Evolutionary conservation across 768 basidiomycete species (phyloP).

Genomic region (Kwoniella dejecticola): DNA sequence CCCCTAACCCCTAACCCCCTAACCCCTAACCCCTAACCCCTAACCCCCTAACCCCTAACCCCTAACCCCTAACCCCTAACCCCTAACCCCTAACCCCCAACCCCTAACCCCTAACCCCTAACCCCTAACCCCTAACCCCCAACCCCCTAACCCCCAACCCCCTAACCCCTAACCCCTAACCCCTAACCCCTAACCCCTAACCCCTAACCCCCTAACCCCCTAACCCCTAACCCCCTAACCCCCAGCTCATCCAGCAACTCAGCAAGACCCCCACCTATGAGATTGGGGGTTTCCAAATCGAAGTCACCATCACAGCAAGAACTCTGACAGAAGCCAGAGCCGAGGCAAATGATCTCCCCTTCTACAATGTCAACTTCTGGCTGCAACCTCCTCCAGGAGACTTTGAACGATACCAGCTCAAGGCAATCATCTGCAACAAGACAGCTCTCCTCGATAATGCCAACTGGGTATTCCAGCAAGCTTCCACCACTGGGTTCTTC

Average conservation of each 20-base stretch:
- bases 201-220: background rate
- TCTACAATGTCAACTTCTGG: conserved; percentile 28
- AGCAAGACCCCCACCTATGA: background rate
- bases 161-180: conserved; percentile 1
- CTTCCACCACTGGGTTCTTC: background rate
- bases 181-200: conserved; percentile 1
- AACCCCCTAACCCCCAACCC: background rate
- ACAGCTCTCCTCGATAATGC: conserved; percentile 28
- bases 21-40: conserved; percentile 1
- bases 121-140: conserved; percentile 3
- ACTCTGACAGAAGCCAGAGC: background rate
- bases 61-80: background rate
- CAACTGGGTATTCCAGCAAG: conserved; percentile 31
- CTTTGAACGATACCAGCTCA: background rate
- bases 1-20: conserved; percentile 1
- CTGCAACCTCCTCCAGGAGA: conserved; percentile 4
- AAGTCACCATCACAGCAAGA: conserved; percentile 29
- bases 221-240: background rate
- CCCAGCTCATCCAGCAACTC: background rate
- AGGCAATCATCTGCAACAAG: conserved; percentile 8
- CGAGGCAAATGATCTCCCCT: conserved; percentile 16
- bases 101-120: conserved; percentile 1
- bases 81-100: background rate
- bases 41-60: background rate
- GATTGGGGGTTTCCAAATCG: conserved; percentile 33